Evolutionary conservation across 306 rosid species (phyloP).

Genomic region (Cicer pinnatifidum): DNA sequence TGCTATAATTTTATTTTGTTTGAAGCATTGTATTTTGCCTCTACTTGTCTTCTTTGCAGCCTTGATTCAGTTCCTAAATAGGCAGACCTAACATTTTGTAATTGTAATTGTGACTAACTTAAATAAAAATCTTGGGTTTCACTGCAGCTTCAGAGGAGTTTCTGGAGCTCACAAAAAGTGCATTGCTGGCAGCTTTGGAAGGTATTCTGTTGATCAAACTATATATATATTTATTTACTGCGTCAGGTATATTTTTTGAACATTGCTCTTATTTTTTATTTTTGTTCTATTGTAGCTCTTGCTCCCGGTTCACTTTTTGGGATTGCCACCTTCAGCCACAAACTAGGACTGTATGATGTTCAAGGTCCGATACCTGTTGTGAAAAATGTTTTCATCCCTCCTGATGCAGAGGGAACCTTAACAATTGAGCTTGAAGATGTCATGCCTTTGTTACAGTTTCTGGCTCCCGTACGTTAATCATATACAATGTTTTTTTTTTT

Average conservation of each 20-base stretch:
- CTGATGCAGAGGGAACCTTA: slow-evolving; percentile 74
- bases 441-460: slow-evolving; percentile 92
- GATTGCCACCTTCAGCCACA: slow-evolving; percentile 96
- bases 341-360: slow-evolving; percentile 89
- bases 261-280: slow-evolving; percentile 23
- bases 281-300: slow-evolving; percentile 67
- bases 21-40: not conserved
- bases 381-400: slow-evolving; percentile 87
- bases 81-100: not conserved
- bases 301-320: slow-evolving; percentile 97
- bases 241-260: slow-evolving; percentile 36
- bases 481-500: not conserved
- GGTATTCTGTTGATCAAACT: slow-evolving; percentile 55
- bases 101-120: slow-evolving; percentile 21
- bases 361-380: slow-evolving; percentile 94
- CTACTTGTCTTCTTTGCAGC: slow-evolving; percentile 4
- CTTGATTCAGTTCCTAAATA: slow-evolving; percentile 32
- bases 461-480: slow-evolving; percentile 88
- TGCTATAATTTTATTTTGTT: not conserved
- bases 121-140: slow-evolving; percentile 39
- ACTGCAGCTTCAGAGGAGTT: slow-evolving; percentile 96
- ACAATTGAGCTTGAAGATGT: slow-evolving; percentile 89
- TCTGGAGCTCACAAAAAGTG: slow-evolving; percentile 91
- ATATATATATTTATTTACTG: slow-evolving; percentile 32
- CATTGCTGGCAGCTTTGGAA: slow-evolving; percentile 93